Base-by-base conservation (phyloP, 331 rosid species). In the Rosa hybrid region DNA sequence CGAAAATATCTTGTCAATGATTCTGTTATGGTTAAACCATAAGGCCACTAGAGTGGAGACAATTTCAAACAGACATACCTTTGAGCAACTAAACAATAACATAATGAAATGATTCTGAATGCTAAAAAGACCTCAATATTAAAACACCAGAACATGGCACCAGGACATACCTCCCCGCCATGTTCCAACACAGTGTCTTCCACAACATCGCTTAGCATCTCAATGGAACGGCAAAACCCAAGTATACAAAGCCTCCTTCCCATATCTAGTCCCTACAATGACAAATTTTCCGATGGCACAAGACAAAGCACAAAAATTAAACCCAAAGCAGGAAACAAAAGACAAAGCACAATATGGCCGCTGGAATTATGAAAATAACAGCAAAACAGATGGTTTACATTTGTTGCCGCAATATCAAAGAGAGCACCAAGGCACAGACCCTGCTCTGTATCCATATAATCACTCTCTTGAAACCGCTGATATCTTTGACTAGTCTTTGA, bases 181-280 rank as follows among this genome's bases (percentile, higher is more conserved):
- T 95, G 90, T 86, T 91, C 98, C 82, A 95, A 85, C 79, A 95
- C 98, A 13, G 95, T 92, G 88, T 92, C 98, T 86, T 95, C 94
- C 74, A 95, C 98, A 54, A 95, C 98, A 84, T 95, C 98, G 81
- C 96, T 95, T 46, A 95, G 93, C 98, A 95, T 95, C 89, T 95
- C 98, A 62, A 95, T 84, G 77, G 98, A 95, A 67, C 98, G 98
- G 88, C 98, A 95, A 82, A 92, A 95, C 17, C 98, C 98, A 77
- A 90, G 91, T 72, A 95, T 92, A 74, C 98, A 95, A n/a, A 95
- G 92, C 82, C 92, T 89, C 87, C 98, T 87, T 18, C 98, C 94
- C 92, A 68, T 86, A 84, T 95, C 98, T 80, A 92, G 99, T 79
- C 99, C 99, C 99, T 95, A 77, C 46, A 81, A 77, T 60, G 59